Evolutionary conservation across 768 basidiomycete species (phyloP).

Genomic region (Albatrellus ellisii): DNA sequence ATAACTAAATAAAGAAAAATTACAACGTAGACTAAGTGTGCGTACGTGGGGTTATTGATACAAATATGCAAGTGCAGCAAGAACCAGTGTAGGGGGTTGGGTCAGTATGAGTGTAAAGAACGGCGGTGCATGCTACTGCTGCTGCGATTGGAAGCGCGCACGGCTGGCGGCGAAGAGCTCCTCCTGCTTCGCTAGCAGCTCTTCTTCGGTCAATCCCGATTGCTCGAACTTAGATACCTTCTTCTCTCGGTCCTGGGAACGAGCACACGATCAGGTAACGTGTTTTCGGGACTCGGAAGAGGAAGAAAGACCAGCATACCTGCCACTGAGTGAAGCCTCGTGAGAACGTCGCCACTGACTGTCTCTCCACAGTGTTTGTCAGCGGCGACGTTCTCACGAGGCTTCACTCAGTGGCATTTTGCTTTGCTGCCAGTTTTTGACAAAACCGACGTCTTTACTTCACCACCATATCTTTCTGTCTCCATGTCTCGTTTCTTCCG

Average conservation of each 20-base stretch:
- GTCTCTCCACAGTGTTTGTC: too few species aligned
- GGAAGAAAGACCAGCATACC: too few species aligned
- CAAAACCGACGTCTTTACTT: not conserved
- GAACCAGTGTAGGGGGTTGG: slow-evolving; percentile 13
- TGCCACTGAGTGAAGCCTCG: too few species aligned
- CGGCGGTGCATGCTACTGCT: slow-evolving; percentile 7
- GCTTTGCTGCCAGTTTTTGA: not conserved
- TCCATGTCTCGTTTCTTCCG: slow-evolving; percentile 85
- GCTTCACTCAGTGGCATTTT: too few species aligned
- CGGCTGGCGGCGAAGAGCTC: slow-evolving; percentile 86
- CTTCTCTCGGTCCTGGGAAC: slow-evolving; percentile 72
- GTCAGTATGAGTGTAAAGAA: slow-evolving; percentile 10
- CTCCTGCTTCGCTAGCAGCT: slow-evolving; percentile 80
- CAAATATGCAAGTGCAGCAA: slow-evolving; percentile 1
- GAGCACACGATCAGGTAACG: too few species aligned
- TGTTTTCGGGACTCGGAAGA: too few species aligned
- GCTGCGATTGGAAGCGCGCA: slow-evolving; percentile 57
- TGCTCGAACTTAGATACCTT: slow-evolving; percentile 84
- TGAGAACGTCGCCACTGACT: too few species aligned
- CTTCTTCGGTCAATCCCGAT: slow-evolving; percentile 84
- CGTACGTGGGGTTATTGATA: too few species aligned
- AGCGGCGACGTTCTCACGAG: too few species aligned
- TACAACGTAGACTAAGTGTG: not conserved
- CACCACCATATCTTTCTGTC: not conserved
- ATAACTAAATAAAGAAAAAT: slow-evolving; percentile 27